Evolutionary conservation across 1,284 basidiomycete genomes (phyloP).

Genomic region (Clitocybe nebularis): DNA sequence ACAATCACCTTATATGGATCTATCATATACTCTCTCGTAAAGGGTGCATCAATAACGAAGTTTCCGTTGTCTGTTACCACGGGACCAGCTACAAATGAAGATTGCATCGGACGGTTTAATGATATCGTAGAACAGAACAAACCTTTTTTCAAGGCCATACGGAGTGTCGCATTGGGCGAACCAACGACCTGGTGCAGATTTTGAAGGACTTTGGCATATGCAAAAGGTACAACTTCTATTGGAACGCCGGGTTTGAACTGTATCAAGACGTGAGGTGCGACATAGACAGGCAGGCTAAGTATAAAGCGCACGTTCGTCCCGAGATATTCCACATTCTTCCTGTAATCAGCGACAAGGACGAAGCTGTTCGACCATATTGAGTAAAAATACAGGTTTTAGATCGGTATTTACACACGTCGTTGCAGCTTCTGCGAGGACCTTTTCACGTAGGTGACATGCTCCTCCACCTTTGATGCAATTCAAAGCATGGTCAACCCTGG

Average conservation of each 20-base stretch:
- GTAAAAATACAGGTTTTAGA: background rate
- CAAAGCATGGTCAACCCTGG: slow-evolving; percentile 80
- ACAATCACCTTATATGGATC: slow-evolving; percentile 63
- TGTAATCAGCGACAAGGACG: slow-evolving; percentile 93
- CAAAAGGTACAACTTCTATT: slow-evolving; percentile 95
- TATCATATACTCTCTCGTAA: slow-evolving; percentile 65
- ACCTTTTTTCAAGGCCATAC: slow-evolving; percentile 81
- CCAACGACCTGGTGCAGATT: slow-evolving; percentile 64
- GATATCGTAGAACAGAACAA: slow-evolving; percentile 1
- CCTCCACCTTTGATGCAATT: slow-evolving; percentile 99
- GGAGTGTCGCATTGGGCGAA: slow-evolving; percentile 62
- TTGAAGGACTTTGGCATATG: slow-evolving; percentile 83
- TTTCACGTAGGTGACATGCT: slow-evolving; percentile 95
- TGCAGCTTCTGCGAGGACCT: slow-evolving; percentile 96
- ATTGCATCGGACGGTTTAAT: background rate
- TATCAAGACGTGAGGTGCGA: slow-evolving; percentile 1
- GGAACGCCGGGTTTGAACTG: slow-evolving; percentile 91
- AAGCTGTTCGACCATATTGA: slow-evolving; percentile 47
- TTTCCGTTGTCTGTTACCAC: slow-evolving; percentile 96
- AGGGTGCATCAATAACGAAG: slow-evolving; percentile 92
- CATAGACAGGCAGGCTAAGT: background rate
- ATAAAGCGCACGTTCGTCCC: slow-evolving; percentile 70
- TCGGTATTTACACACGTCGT: slow-evolving; percentile 51
- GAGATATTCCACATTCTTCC: slow-evolving; percentile 84
- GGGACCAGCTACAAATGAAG: slow-evolving; percentile 62